Evolutionary conservation across 495 filamentous ascomycete genomes (phyloP).

Genomic region (Echria macrotheca): DNA sequence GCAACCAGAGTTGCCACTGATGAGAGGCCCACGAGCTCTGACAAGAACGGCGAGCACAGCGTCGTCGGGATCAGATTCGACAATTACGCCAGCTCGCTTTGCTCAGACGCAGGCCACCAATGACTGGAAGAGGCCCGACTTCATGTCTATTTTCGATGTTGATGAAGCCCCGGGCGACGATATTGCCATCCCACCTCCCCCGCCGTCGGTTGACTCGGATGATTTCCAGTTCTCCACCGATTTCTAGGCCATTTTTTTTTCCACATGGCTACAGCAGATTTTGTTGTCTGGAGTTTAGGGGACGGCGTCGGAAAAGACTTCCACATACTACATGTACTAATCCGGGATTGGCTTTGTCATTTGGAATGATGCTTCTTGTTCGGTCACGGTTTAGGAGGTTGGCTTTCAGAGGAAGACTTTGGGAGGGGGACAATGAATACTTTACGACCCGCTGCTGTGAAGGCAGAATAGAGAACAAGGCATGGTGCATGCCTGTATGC

Average conservation of each 20-base stretch:
- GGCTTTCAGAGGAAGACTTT: too few relatives aligned
- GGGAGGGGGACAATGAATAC: too few relatives aligned
- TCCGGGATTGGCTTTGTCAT: slow-evolving; percentile 6
- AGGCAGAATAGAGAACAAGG: too few relatives aligned
- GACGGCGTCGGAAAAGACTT: slow-evolving; percentile 1
- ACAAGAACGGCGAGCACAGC: slow-evolving; percentile 34
- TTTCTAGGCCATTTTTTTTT: slow-evolving; percentile 27
- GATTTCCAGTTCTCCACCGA: slow-evolving; percentile 38
- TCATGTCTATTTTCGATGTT: slow-evolving; percentile 41
- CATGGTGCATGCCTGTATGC: too few relatives aligned
- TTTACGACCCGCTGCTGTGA: too few relatives aligned
- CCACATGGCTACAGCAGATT: too few relatives aligned
- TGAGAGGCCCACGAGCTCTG: slow-evolving; percentile 16
- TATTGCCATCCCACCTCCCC: slow-evolving; percentile 17
- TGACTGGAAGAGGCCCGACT: slow-evolving; percentile 33
- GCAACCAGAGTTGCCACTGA: slow-evolving; percentile 5
- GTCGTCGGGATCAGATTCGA: slow-evolving; percentile 40
- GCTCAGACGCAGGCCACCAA: slow-evolving; percentile 26
- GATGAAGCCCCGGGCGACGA: slow-evolving; percentile 34
- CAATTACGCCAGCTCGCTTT: slow-evolving; percentile 45
- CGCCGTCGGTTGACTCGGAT: slow-evolving; percentile 25
- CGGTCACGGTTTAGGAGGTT: not conserved
- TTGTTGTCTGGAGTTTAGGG: slow-evolving; percentile 5
- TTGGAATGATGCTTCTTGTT: too few relatives aligned
- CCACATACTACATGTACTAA: not conserved